Conservation (phyloP, 371 early-diverging fungal genomes). For the Lichtheimia ramosa region DNA sequence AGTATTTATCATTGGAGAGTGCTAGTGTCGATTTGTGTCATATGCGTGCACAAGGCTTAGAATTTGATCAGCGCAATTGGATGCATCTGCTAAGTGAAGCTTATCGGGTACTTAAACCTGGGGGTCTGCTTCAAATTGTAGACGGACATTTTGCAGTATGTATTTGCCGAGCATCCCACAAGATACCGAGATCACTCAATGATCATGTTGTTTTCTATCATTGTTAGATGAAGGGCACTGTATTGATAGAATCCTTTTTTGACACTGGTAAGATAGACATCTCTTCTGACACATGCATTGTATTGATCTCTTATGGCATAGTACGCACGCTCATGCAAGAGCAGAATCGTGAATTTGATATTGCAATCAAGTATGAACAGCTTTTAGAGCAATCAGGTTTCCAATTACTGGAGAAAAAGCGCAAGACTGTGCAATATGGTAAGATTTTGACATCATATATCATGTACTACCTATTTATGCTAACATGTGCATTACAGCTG, state of each 20-base stretch:
- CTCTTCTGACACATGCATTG: no score
- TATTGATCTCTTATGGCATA: constrained; percentile 7
- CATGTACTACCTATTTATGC: no score
- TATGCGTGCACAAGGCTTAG: constrained; percentile 23
- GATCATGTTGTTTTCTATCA: not conserved
- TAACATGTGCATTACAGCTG: constrained; percentile 10
- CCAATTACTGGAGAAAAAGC: constrained; percentile 23
- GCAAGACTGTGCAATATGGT: constrained; percentile 30
- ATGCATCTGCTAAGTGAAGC: constrained; percentile 16
- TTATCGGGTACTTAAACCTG: constrained; percentile 32
- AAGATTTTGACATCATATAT: constrained; percentile 1
- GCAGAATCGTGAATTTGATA: constrained; percentile 23
- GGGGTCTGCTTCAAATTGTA: constrained; percentile 35
- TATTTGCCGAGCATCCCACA: not conserved
- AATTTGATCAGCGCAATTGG: constrained; percentile 15
- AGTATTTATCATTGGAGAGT: constrained; percentile 13
- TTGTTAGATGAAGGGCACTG: constrained; percentile 30
- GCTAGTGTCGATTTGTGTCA: constrained; percentile 29
- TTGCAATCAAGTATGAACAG: constrained; percentile 19
- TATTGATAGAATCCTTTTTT: constrained; percentile 40
- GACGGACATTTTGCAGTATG: constrained; percentile 34
- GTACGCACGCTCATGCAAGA: constrained; percentile 21
- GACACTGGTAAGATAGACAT: constrained; percentile 24
- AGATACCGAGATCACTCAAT: no score
- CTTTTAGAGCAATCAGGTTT: constrained; percentile 22